Conservation (phyloP, 768 basidiomycete genomes). For the Lentinula sp. region DNA sequence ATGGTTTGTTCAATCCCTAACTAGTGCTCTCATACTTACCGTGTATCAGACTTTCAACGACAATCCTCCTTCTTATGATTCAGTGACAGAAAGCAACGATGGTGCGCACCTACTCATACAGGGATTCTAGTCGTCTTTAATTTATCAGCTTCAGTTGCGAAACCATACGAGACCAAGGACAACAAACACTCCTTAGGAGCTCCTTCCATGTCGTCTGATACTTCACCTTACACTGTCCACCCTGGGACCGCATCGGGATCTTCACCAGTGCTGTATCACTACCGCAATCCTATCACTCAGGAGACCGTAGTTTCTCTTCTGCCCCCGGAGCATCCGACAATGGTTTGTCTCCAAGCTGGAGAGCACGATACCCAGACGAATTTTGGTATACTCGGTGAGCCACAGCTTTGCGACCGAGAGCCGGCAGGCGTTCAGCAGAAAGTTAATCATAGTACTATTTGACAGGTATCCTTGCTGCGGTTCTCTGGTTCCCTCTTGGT, state of each 20-base stretch:
- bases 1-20: background rate
- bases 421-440: background rate
- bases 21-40: background rate
- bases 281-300: constrained; percentile 55
- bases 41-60: constrained; percentile 19
- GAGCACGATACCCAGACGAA: constrained; percentile 56
- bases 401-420: background rate
- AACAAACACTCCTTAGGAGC: constrained; percentile 7
- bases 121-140: background rate
- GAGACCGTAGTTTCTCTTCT: constrained; percentile 55
- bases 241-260: constrained; percentile 19
- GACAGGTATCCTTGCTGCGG: constrained; percentile 70
- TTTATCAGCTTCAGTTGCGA: background rate
- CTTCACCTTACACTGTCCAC: constrained; percentile 17
- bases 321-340: constrained; percentile 76
- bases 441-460: background rate
- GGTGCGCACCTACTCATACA: background rate
- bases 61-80: constrained; percentile 47
- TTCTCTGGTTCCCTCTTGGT: constrained; percentile 85
- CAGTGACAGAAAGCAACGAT: constrained; percentile 17
- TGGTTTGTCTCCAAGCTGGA: constrained; percentile 79
- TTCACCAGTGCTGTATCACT: constrained; percentile 58
- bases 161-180: constrained; percentile 5
- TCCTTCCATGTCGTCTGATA: constrained; percentile 11
- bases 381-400: constrained; percentile 67